Evolutionary conservation across 2,329 filamentous ascomycete genomes (phyloP).

Genomic region (Fusarium cicatricum): DNA sequence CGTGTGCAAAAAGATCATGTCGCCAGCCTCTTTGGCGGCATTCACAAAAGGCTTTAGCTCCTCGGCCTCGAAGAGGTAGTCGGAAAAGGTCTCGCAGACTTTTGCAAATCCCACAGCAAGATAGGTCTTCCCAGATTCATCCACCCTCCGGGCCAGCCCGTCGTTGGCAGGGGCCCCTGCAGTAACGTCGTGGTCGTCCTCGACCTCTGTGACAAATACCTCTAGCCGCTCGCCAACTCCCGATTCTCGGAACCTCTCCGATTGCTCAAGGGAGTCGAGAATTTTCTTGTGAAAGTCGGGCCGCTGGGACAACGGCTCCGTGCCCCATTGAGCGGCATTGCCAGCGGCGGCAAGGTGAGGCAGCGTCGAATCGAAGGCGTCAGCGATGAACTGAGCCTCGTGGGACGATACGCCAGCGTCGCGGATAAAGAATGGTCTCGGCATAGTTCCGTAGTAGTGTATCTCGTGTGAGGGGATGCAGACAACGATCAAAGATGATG

Average conservation of each 20-base stretch:
- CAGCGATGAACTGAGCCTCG: slow-evolving; percentile 43
- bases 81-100: slow-evolving; percentile 5
- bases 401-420: slow-evolving; percentile 30
- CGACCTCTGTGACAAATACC: slow-evolving; percentile 42
- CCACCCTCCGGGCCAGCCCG: slow-evolving; percentile 26
- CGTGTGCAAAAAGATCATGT: slow-evolving; percentile 26
- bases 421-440: slow-evolving; percentile 36
- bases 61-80: slow-evolving; percentile 20
- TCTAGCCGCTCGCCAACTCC: slow-evolving; percentile 37
- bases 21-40: slow-evolving; percentile 20
- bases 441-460: slow-evolving; percentile 20
- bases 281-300: no score
- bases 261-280: slow-evolving; percentile 32
- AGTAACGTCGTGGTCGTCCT: slow-evolving; percentile 14
- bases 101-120: slow-evolving; percentile 26
- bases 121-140: slow-evolving; percentile 20
- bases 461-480: not conserved
- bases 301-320: not conserved
- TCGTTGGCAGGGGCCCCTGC: slow-evolving; percentile 4
- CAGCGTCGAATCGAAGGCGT: slow-evolving; percentile 44
- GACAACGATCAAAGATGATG: not conserved
- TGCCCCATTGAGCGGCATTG: slow-evolving; percentile 43
- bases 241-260: slow-evolving; percentile 36
- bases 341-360: slow-evolving; percentile 40
- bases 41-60: slow-evolving; percentile 17